These are phyloP conservation scores for Heliocybe sulcata DNA, from an alignment of 1,284 basidiomycete species.

Conservation along the genomic window DNA sequence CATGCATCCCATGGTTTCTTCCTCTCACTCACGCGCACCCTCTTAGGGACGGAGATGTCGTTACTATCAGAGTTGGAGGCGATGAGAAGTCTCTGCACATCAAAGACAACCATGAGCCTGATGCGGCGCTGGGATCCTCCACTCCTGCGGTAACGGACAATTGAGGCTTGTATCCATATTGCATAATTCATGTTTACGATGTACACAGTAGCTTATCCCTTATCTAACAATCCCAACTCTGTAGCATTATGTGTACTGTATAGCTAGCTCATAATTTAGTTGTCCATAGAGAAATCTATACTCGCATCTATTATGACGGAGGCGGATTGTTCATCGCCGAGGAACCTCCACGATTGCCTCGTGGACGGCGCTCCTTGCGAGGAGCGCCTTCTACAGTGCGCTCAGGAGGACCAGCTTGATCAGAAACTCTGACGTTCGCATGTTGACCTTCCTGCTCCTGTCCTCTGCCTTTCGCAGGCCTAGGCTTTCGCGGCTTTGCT, in stretches of 20 bases:
- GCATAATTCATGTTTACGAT: background rate
- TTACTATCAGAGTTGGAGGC: conserved; percentile 40
- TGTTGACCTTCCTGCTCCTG: background rate
- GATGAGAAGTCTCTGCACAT: conserved; percentile 42
- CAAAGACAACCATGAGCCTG: conserved; percentile 49
- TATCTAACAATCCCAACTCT: conserved; percentile 1
- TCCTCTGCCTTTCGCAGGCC: background rate
- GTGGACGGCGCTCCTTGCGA: background rate
- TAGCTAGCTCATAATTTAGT: background rate
- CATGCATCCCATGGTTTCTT: background rate
- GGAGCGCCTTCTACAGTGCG: background rate
- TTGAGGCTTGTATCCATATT: background rate
- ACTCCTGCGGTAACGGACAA: background rate
- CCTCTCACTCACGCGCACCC: conserved; percentile 4
- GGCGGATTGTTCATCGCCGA: background rate
- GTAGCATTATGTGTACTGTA: background rate
- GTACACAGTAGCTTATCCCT: background rate
- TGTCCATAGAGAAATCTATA: background rate
- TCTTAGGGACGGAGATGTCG: conserved; percentile 54
- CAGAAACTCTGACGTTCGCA: background rate
- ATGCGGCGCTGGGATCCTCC: conserved; percentile 18
- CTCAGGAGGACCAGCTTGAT: no score
- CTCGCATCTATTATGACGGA: background rate
- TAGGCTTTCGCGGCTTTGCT: background rate
- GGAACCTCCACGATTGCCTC: background rate